phyloP scores from a whole-genome alignment of 495 filamentous ascomycete species.

The Polyplosphaeria fusca region DNA sequence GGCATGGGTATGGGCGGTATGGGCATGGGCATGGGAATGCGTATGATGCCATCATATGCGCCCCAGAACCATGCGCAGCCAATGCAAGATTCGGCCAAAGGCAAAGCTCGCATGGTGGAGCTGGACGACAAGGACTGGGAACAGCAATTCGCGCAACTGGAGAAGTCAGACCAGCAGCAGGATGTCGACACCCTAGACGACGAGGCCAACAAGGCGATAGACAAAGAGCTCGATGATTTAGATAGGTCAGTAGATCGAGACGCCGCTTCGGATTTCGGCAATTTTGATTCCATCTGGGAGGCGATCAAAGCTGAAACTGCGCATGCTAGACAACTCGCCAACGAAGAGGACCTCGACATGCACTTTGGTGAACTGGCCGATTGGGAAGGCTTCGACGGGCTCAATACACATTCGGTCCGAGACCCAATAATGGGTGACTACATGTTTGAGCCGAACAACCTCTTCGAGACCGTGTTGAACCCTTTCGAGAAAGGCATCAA shows the following conservation, averaged over 20 bases:
- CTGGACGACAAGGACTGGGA: slow-evolving; percentile 94
- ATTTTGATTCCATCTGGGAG: slow-evolving; percentile 88
- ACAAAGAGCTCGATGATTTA: slow-evolving; percentile 83
- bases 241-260: slow-evolving; percentile 78
- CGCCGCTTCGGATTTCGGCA: slow-evolving; percentile 60
- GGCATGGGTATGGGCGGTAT: slow-evolving; percentile 45
- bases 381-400: slow-evolving; percentile 67
- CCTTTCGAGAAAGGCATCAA: slow-evolving; percentile 88
- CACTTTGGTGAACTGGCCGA: slow-evolving; percentile 67
- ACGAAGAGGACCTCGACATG: slow-evolving; percentile 57
- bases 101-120: slow-evolving; percentile 87
- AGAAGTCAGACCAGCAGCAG: slow-evolving; percentile 60
- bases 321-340: slow-evolving; percentile 64
- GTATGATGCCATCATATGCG: slow-evolving; percentile 41
- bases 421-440: slow-evolving; percentile 84
- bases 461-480: slow-evolving; percentile 70
- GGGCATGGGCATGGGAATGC: slow-evolving; percentile 39
- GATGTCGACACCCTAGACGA: slow-evolving; percentile 59
- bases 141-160: slow-evolving; percentile 87
- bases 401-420: slow-evolving; percentile 53
- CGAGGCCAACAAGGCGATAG: slow-evolving; percentile 72
- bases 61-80: slow-evolving; percentile 53
- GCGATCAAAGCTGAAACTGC: slow-evolving; percentile 79
- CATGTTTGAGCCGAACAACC: slow-evolving; percentile 89
- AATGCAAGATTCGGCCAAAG: slow-evolving; percentile 66